These are phyloP conservation scores for Psilocybe tampanensis DNA, from an alignment of 768 basidiomycete species.

Conservation along the genomic window DNA sequence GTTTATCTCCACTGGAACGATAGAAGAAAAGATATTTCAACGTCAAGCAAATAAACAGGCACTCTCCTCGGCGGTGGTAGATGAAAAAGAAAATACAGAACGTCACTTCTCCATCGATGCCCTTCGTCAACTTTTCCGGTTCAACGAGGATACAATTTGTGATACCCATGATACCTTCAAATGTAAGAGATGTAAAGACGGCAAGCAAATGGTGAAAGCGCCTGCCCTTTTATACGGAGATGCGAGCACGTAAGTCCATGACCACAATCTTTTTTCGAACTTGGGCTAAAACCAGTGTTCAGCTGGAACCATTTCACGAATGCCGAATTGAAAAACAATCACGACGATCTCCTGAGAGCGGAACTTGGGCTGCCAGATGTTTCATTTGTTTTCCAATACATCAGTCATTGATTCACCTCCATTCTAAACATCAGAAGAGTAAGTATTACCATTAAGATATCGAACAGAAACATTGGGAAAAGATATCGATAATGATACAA, in stretches of 20 bases:
- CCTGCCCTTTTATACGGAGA: slow-evolving; percentile 93
- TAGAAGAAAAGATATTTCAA: slow-evolving; percentile 99
- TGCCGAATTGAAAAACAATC: slow-evolving; percentile 82
- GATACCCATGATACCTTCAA: slow-evolving; percentile 99
- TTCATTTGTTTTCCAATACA: slow-evolving; percentile 96
- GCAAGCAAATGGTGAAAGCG: slow-evolving; percentile 80
- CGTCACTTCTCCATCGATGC: slow-evolving; percentile 92
- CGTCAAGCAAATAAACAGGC: slow-evolving; percentile 96
- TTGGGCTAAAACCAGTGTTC: slow-evolving; percentile 5
- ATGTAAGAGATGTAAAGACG: slow-evolving; percentile 88
- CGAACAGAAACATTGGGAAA: slow-evolving; percentile 1
- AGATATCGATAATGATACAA: slow-evolving; percentile 11
- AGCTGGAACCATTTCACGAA: slow-evolving; percentile 99
- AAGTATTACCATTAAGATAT: neutral
- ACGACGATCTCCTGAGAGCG: slow-evolving; percentile 92
- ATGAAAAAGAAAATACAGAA: slow-evolving; percentile 94
- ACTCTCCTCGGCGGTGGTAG: slow-evolving; percentile 96
- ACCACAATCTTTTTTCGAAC: neutral
- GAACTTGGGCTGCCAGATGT: slow-evolving; percentile 85
- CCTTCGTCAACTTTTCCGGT: slow-evolving; percentile 87
- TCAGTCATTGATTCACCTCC: slow-evolving; percentile 62
- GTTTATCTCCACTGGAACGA: slow-evolving; percentile 95
- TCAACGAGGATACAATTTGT: slow-evolving; percentile 83
- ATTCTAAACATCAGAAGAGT: neutral
- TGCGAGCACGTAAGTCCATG: slow-evolving; percentile 84